Percentiles rank a stretch among this genome's conserved stretches.
phyloP scores from a whole-genome alignment of 2,329 filamentous ascomycete genomes.

The Hypoxylon sp. region DNA sequence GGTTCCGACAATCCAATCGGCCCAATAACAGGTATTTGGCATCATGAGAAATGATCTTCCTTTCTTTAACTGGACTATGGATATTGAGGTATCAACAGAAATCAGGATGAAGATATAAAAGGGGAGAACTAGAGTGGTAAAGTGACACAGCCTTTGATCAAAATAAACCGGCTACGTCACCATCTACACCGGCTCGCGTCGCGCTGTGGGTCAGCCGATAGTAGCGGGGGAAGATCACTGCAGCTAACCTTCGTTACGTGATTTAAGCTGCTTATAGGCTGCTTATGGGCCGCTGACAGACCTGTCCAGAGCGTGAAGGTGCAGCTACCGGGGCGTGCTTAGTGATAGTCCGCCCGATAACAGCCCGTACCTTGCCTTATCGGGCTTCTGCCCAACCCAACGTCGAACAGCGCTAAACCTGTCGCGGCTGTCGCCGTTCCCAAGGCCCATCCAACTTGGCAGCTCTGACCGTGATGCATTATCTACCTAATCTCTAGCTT shows the following conservation, averaged over 20 bases:
- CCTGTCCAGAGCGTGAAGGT: background rate
- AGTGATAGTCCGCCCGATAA: background rate
- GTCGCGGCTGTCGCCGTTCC: too few relatives aligned
- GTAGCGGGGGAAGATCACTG: conserved; percentile 17
- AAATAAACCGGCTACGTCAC: conserved; percentile 27
- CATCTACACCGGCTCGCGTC: conserved; percentile 26
- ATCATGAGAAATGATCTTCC: too few relatives aligned
- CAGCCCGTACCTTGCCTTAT: conserved; percentile 19
- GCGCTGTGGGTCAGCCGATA: conserved; percentile 15
- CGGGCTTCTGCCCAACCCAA: conserved; percentile 18
- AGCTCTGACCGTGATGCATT: conserved; percentile 19
- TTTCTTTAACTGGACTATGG: too few relatives aligned
- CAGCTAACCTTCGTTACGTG: conserved; percentile 5
- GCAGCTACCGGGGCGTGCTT: conserved; percentile 14
- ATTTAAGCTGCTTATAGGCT: too few relatives aligned
- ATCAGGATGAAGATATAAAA: conserved; percentile 5
- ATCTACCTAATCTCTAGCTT: conserved; percentile 4
- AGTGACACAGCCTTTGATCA: background rate
- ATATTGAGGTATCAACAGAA: too few relatives aligned
- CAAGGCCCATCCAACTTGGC: conserved; percentile 21
- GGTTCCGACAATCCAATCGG: too few relatives aligned
- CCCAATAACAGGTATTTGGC: too few relatives aligned
- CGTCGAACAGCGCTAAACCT: conserved; percentile 20
- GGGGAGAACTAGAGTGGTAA: background rate
- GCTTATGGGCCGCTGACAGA: too few relatives aligned